Evolutionary conservation across 2,329 filamentous ascomycete species (phyloP), one percentile per base, ranked within the genome.

Genomic region (Rasamsonia emersonii): DNA sequence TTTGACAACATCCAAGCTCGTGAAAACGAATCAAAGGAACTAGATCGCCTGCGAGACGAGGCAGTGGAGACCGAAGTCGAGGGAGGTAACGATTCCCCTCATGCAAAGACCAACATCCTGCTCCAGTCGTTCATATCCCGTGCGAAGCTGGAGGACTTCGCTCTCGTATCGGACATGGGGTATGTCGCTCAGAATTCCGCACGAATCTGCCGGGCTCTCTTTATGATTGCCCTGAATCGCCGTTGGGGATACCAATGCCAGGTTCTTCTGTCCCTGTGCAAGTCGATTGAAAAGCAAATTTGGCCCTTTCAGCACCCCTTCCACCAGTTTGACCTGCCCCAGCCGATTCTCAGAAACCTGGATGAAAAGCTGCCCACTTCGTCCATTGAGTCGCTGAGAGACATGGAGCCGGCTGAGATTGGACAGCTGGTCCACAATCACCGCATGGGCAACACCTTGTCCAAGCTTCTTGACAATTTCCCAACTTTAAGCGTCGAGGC

Each of bases 131-230:
- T 93, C 57, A 95, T 98, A 45, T 95, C 86, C 23, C 75, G 83
- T 44, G 82, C 79, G 1, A 81, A 83, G 46, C 72, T 91, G 0
- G 89, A 96, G 41, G 91, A 98, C 56, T 98, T 96, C 60, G 89
- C 91, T 0, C 65, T 98, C 8, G 75, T 82, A 1, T 96, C 93
- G 13, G 91, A 98, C 54, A 80, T 84, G 26, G 86, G 86, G 42
- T 98, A 98, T 51, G 85, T 98, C 25, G 86, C 91, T 2, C 91
- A 98, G 54, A 94, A 98, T 55, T 82, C 91, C 8, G 85, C 86
- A 1, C 80, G 91, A 57, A 98, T 98, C 36, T 95, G 88, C 51
- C 74, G 93, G 40, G 86, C 93, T 2, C 63, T 98, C 10, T 98
- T 98, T 59, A 94, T 96, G 86, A 89, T 98, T 47, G 89, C 91